Base-by-base conservation (phyloP, 2,329 filamentous ascomycete genomes). In the Bisporella sp. region DNA sequence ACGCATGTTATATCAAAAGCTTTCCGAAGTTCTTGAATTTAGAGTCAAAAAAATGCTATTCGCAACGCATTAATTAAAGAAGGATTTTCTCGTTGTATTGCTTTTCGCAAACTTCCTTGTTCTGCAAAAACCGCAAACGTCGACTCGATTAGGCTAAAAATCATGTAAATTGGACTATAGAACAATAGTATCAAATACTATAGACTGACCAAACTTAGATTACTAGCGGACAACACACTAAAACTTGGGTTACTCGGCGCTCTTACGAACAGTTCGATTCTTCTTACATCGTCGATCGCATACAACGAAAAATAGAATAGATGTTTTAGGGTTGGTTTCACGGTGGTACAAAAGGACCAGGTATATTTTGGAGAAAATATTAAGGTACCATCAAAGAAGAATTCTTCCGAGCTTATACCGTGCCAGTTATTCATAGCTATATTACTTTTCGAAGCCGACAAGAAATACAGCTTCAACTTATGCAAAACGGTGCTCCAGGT, bases 351-450 rank as follows among this genome's bases (percentile, higher is more conserved):
- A 47, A 47, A 40, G 49, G 49, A 30, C 37, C 44, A 6, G 13
- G 31, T n/a, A 31, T 51, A 31, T 47, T 51, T 47, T 51, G 45
- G 40, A 45, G 44, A 30, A 51, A 59, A 31, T n/a, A 64, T 61
- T 71, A 65, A 40, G 49, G 49, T 1, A 37, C 35, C 21, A 51
- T 47, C 35, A 5, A 9, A 4, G 6, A 31, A 29, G 29, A 44
- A 6, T 5, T 5, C 5, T 44, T 29, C n/a, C 21, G 28, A 6
- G 41, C 5, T 5, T 29, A 44, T 29, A 44, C 41, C n/a, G n/a
- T n/a, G n/a, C n/a, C n/a, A n/a, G n/a, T n/a, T n/a, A n/a, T n/a
- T n/a, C n/a, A n/a, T n/a, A n/a, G n/a, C n/a, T n/a, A n/a, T n/a
- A n/a, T n/a, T n/a, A n/a, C n/a, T n/a, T n/a, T n/a, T n/a, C n/a